These are phyloP conservation scores for Xanthoparmelia taractica DNA, from an alignment of 495 filamentous ascomycete genomes.

Conservation along the genomic window DNA sequence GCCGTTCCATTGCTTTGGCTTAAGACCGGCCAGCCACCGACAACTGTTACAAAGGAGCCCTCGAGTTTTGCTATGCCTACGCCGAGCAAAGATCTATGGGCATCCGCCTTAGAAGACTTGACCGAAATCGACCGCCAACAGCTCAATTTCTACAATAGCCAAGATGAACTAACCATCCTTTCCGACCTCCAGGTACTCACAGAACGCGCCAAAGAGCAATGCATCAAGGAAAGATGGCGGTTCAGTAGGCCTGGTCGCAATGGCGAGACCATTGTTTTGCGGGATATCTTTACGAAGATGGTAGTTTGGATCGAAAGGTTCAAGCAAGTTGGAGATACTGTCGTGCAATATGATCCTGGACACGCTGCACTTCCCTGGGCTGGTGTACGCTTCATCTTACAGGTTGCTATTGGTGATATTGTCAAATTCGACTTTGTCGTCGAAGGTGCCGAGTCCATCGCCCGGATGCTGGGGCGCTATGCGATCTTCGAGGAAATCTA, in stretches of 20 bases:
- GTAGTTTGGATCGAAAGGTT: slow-evolving; percentile 4
- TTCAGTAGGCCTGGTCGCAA: background rate
- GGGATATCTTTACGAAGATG: slow-evolving; percentile 2
- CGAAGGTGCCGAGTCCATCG: slow-evolving; percentile 18
- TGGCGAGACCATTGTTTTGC: background rate
- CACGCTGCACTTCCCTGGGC: slow-evolving; percentile 42
- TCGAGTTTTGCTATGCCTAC: background rate
- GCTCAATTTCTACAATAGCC: background rate
- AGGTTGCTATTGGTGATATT: slow-evolving; percentile 26
- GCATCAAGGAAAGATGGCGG: background rate
- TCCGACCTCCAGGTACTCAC: background rate
- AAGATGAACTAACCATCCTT: background rate
- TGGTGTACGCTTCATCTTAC: slow-evolving; percentile 35
- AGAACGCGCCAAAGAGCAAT: background rate
- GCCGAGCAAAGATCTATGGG: slow-evolving; percentile 1
- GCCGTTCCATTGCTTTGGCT: background rate
- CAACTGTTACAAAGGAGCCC: background rate
- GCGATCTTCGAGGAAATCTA: slow-evolving; percentile 25
- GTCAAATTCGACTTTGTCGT: slow-evolving; percentile 17
- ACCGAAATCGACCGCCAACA: background rate
- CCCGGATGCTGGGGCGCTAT: slow-evolving; percentile 19
- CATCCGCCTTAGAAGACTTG: background rate
- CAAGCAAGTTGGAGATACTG: slow-evolving; percentile 31
- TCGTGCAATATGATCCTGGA: slow-evolving; percentile 34
- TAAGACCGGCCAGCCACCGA: background rate